Percentiles rank a stretch among this genome's conserved stretches.
Conservation (phyloP, 2,329 filamentous ascomycete genomes). For the Scytalidium sp. region DNA sequence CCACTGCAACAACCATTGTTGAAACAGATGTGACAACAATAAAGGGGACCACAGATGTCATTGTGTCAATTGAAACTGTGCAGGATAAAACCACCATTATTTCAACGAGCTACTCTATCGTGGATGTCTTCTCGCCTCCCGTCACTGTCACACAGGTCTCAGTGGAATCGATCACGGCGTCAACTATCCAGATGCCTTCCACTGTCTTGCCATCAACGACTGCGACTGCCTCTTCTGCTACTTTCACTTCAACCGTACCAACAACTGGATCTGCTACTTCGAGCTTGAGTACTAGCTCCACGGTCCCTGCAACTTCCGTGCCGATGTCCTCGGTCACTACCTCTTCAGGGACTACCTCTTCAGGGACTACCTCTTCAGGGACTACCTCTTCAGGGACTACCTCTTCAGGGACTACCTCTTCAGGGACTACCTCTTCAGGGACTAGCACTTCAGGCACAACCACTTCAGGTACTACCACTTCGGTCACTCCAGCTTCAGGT, state of each 20-base stretch:
- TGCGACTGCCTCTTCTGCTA: not conserved
- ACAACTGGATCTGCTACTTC: too few species aligned
- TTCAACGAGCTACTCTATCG: constrained; percentile 22
- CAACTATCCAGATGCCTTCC: constrained; percentile 3
- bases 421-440: too few species aligned
- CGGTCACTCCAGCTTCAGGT: constrained; percentile 3
- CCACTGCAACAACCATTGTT: constrained; percentile 19
- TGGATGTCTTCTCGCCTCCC: constrained; percentile 22
- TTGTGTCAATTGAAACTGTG: constrained; percentile 21
- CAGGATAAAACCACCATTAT: constrained; percentile 21
- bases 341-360: not conserved
- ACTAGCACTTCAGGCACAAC: too few species aligned
- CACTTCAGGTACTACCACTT: constrained; percentile 4
- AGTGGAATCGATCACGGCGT: constrained; percentile 5
- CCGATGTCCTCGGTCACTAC: constrained; percentile 1
- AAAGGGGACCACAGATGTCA: constrained; percentile 15
- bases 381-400: not conserved
- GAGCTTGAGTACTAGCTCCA: not conserved
- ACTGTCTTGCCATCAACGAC: not conserved
- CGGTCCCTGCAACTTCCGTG: constrained; percentile 4
- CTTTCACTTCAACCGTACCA: not conserved
- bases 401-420: constrained; percentile 1
- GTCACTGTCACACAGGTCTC: constrained; percentile 15
- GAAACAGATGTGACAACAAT: constrained; percentile 20
- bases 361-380: constrained; percentile 1